Evolutionary conservation across 345 rosid genomes (phyloP).

Genomic region (Populus pruinosa): DNA sequence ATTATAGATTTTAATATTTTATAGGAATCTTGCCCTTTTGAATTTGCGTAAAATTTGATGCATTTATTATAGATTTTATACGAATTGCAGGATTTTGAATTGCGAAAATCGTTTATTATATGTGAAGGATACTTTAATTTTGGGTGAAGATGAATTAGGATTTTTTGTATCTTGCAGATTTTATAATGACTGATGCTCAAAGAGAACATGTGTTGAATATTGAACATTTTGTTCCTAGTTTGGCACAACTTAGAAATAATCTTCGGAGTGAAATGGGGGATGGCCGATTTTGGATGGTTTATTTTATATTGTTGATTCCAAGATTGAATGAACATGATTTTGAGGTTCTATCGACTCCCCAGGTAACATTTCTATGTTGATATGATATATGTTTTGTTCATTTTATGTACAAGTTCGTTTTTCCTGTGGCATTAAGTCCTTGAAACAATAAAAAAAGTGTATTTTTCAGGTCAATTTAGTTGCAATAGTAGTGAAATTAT

Average conservation of each 20-base stretch:
- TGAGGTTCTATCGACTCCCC: conserved; percentile 54
- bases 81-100: neutral
- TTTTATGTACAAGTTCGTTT: neutral
- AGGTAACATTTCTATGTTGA: conserved; percentile 34
- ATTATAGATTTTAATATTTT: too few species aligned
- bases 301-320: conserved; percentile 66
- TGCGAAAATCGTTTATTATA: neutral
- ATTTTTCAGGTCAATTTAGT: neutral
- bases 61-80: neutral
- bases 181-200: conserved; percentile 54
- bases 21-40: too few species aligned
- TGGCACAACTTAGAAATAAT: conserved; percentile 43
- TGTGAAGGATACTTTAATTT: neutral
- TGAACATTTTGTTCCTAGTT: conserved; percentile 51
- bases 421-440: neutral
- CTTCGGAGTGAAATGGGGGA: conserved; percentile 39
- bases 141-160: neutral
- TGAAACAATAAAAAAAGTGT: neutral
- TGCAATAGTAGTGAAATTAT: neutral
- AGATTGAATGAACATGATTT: conserved; percentile 56
- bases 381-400: neutral
- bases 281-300: conserved; percentile 64
- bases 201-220: conserved; percentile 50
- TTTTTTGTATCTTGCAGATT: conserved; percentile 43
- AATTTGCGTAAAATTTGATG: neutral